A percentile compares a stretch with the other conserved stretches of the same genome.
Evolutionary conservation across 306 rosid genomes (phyloP).

Genomic region (Datisca glomerata): DNA sequence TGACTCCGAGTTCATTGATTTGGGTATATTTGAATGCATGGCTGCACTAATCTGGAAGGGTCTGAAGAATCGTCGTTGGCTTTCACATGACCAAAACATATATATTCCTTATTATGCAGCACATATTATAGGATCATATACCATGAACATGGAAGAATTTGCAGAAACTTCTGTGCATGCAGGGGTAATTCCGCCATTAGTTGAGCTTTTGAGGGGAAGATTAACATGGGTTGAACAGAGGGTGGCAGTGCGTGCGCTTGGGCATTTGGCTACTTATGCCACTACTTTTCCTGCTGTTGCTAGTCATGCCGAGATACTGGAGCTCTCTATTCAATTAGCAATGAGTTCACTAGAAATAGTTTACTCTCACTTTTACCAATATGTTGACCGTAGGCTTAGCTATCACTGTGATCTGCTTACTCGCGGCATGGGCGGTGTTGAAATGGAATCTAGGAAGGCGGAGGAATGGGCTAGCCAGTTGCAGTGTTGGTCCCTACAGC

Average conservation of each 20-base stretch:
- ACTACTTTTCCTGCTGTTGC: conserved; percentile 41
- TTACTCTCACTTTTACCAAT: conserved; percentile 30
- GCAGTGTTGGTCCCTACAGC: conserved; percentile 67
- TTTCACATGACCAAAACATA: conserved; percentile 43
- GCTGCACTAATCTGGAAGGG: conserved; percentile 43
- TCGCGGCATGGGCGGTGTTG: conserved; percentile 55
- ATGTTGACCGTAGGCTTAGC: conserved; percentile 22
- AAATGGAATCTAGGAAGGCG: conserved; percentile 61
- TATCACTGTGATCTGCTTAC: conserved; percentile 61
- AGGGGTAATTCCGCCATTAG: conserved; percentile 50
- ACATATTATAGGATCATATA: conserved; percentile 77
- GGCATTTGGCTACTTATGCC: conserved; percentile 65
- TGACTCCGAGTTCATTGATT: conserved; percentile 53
- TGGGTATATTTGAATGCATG: conserved; percentile 76
- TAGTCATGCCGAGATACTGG: conserved; percentile 30
- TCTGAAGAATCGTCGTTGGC: conserved; percentile 34
- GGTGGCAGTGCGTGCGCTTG: conserved; percentile 61
- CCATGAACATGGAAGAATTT: conserved; percentile 52
- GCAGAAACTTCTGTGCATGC: conserved; percentile 46
- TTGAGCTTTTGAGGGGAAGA: conserved; percentile 50
- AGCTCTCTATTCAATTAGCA: conserved; percentile 36
- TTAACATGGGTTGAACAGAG: conserved; percentile 77
- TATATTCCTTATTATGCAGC: conserved; percentile 81
- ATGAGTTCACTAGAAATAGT: conserved; percentile 39
- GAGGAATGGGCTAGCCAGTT: conserved; percentile 80